Evolutionary conservation across 148 eudicot species (phyloP).

Genomic region (Rhododendron simsii): DNA sequence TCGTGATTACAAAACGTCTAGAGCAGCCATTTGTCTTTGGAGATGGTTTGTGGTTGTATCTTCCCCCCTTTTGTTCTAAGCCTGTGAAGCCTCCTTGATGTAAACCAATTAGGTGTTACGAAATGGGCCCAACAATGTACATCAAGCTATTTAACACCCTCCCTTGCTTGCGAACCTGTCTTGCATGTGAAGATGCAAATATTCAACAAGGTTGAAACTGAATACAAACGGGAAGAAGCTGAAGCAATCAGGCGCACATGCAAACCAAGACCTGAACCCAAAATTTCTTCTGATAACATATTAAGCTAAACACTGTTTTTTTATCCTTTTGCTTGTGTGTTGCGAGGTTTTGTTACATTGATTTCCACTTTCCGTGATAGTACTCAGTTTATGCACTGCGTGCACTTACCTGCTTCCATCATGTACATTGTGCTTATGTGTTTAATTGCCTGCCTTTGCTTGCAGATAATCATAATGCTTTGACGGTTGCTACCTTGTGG

Average conservation of each 20-base stretch:
- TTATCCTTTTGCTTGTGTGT: neutral
- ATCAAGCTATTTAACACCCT: neutral
- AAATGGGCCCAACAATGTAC: neutral
- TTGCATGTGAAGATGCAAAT: neutral
- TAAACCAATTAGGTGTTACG: neutral
- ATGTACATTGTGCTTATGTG: neutral
- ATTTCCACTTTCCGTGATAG: neutral
- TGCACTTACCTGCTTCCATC: neutral
- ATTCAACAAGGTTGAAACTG: neutral
- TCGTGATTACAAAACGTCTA: neutral
- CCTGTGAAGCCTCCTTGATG: neutral
- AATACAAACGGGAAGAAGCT: neutral
- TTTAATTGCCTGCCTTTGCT: neutral
- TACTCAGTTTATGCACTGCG: neutral
- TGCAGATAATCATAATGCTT: slow-evolving; percentile 92
- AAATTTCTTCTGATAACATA: neutral
- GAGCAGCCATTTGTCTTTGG: neutral
- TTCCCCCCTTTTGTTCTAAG: neutral
- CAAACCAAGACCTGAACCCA: neutral
- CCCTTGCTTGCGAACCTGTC: neutral
- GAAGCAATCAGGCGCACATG: neutral
- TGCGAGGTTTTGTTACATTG: neutral
- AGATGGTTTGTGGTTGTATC: neutral
- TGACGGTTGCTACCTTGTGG: slow-evolving; percentile 80
- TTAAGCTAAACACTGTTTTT: neutral